phyloP scores from a whole-genome alignment of 345 rosid genomes.

The Gossypium thurberi region DNA sequence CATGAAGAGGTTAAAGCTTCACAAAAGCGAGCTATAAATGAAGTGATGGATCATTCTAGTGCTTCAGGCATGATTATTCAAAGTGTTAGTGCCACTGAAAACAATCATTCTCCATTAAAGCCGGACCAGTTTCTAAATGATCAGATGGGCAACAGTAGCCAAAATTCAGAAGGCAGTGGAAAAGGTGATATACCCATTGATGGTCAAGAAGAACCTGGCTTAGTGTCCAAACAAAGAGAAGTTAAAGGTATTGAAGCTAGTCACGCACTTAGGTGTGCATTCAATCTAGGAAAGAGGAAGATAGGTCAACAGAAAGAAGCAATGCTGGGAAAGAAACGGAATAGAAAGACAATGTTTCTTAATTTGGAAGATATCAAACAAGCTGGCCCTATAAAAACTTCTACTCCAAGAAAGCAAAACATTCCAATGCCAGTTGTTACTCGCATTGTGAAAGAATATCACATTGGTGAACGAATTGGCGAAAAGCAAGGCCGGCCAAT shows the following conservation, averaged over 20 bases:
- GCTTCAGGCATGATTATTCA: conserved; percentile 20
- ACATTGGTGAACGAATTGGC: conserved; percentile 44
- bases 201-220: conserved; percentile 41
- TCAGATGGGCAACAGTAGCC: conserved; percentile 32
- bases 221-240: conserved; percentile 58
- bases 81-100: conserved; percentile 29
- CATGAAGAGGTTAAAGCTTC: conserved; percentile 32
- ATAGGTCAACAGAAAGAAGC: conserved; percentile 88
- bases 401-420: conserved; percentile 72
- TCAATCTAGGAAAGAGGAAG: conserved; percentile 69
- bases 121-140: conserved; percentile 34
- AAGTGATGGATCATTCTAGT: conserved; percentile 23
- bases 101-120: conserved; percentile 24
- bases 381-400: conserved; percentile 60
- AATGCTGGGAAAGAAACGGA: conserved; percentile 95
- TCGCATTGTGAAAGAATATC: conserved; percentile 74
- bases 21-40: conserved; percentile 26
- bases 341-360: conserved; percentile 84
- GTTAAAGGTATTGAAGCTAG: conserved; percentile 77
- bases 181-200: conserved; percentile 31
- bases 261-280: conserved; percentile 59
- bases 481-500: conserved; percentile 39
- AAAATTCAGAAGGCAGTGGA: conserved; percentile 40
- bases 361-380: conserved; percentile 91
- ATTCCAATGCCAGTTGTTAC: conserved; percentile 44